These are phyloP conservation scores for Paramecium tetraurelia DNA, from an alignment of 73 alveolate genomes.

Conservation along the genomic window DNA sequence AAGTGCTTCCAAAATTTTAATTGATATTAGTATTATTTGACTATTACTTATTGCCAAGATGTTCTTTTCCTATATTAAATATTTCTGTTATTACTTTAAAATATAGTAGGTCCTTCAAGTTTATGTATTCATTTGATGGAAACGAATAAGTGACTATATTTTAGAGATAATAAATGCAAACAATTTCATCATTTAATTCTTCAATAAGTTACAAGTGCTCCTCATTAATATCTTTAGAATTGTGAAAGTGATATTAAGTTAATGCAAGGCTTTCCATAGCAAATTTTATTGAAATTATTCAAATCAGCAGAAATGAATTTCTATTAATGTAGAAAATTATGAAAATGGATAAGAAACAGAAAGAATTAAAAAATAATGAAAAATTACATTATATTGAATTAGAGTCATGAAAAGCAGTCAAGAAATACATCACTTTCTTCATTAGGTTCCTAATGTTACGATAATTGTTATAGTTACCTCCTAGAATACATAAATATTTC, in stretches of 20 bases:
- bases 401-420: conserved; percentile 34
- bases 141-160: not conserved
- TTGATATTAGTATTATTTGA: not conserved
- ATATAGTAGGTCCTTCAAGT: not conserved
- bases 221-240: not conserved
- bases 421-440: conserved; percentile 19
- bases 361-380: not conserved
- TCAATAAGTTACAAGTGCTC: not conserved
- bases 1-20: not conserved
- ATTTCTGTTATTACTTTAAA: not conserved
- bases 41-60: not conserved
- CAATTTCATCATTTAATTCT: not conserved
- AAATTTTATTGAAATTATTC: not conserved
- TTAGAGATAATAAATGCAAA: not conserved
- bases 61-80: not conserved
- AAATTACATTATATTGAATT: not conserved
- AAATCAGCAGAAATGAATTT: not conserved
- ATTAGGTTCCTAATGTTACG: conserved; percentile 6
- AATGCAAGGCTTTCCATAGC: not conserved
- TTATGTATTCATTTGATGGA: not conserved
- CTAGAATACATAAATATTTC: not conserved
- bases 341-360: not conserved
- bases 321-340: not conserved
- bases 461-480: not conserved
- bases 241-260: not conserved